These are phyloP conservation scores for Stereocaulon alpinum DNA, from an alignment of 495 filamentous ascomycete species.

Conservation along the genomic window DNA sequence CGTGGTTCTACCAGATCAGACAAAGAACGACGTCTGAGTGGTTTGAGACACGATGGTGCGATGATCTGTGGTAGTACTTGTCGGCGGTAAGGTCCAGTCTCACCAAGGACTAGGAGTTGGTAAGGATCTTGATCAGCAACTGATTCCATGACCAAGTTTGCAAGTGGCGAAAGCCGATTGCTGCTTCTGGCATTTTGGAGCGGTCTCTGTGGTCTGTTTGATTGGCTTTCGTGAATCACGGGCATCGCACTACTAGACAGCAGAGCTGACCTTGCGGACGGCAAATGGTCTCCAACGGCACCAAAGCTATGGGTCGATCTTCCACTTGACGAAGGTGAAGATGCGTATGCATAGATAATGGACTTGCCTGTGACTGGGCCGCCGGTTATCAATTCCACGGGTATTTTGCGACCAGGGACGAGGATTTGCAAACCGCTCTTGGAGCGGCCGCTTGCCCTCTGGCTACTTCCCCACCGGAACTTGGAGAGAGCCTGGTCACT, in stretches of 20 bases:
- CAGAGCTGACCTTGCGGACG: conserved; percentile 5
- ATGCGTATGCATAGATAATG: conserved; percentile 11
- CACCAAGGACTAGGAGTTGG: conserved; percentile 9
- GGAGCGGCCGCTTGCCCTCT: conserved; percentile 10
- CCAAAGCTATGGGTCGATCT: conserved; percentile 14
- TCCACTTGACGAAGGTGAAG: conserved; percentile 16
- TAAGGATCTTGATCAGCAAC: conserved; percentile 11
- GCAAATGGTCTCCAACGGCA: conserved; percentile 15
- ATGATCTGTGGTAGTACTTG: conserved; percentile 8
- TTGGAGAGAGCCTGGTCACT: conserved; percentile 14
- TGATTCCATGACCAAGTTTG: conserved; percentile 9
- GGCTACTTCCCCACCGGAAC: conserved; percentile 14
- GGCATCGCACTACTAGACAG: background rate
- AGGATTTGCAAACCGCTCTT: conserved; percentile 13
- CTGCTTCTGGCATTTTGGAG: background rate
- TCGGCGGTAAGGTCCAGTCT: conserved; percentile 2
- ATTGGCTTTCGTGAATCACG: background rate
- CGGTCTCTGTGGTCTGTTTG: background rate
- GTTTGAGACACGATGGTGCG: conserved; percentile 1
- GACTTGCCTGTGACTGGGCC: conserved; percentile 5
- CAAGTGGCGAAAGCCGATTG: conserved; percentile 1
- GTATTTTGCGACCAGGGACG: conserved; percentile 3
- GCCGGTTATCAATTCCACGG: background rate
- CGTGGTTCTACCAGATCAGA: conserved; percentile 10
- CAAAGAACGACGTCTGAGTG: conserved; percentile 12